Evolutionary conservation across 176 grass and related monocot species (phyloP), one percentile per base, ranked within the genome.

Genomic region (Triticum urartu): DNA sequence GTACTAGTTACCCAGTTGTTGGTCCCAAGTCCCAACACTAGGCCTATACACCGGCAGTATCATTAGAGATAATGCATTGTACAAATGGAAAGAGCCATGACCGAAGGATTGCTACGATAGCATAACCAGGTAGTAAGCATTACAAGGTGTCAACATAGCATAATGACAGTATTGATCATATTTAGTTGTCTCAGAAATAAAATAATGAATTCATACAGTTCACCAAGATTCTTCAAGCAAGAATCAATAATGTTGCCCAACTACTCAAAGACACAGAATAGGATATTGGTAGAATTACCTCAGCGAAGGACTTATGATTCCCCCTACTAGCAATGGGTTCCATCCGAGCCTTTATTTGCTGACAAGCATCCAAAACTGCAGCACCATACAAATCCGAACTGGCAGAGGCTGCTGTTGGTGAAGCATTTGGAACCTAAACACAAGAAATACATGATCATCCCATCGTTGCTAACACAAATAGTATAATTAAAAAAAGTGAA

Each of bases 351-450:
- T 94, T 92, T 61, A 98, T 94, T 89, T 98, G 96, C 79, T 95
- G 79, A 85, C 96, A 98, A 64, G 96, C 96, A 86, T 98, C 91
- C 79, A 95, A 92, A 82, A 98, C 96, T 32, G 96, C 96, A 84
- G 93, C 93, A 56, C 96, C 96, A 83, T 98, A 98, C 48, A 98
- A 76, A 88, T 98, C 96, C 73, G 96, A 95, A 86, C 93, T 98
- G 80, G 93, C 96, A 81, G 96, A 98, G 54, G 96, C 93, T 25
- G 96, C 93, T 82, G 96, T 98, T 24, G 96, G 91, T 85, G 92
- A 94, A 87, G 96, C 68, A 92, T 98, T 98, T 52, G 96, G 96
- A 64, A 98, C 90, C 96, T 98, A 89, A 81, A 48, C n/a, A 91
- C 8, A 83, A 35, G 43, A 72, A 89, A 65, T 86, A 68, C 15